phyloP scores from a whole-genome alignment of 768 basidiomycete species.

The Suillus subaureus region DNA sequence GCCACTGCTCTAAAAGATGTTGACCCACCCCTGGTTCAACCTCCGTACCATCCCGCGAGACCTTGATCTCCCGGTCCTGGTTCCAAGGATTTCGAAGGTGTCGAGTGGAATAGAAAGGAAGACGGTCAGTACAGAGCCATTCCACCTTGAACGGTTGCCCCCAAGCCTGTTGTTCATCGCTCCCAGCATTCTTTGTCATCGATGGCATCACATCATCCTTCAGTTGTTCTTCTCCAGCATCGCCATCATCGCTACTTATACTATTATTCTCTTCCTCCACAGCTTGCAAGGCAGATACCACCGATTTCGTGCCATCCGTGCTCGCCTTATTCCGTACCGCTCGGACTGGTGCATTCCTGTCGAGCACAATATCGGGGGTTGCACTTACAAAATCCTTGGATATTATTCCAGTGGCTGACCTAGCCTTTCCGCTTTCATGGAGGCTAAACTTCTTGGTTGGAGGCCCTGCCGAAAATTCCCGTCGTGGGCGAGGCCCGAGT shows the following conservation, averaged over 20 bases:
- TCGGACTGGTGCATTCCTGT: conserved; percentile 41
- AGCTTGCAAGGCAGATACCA: conserved; percentile 17
- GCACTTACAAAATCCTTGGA: background rate
- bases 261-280: conserved; percentile 25
- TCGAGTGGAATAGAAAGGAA: conserved; percentile 77
- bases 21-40: conserved; percentile 79
- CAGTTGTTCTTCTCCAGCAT: conserved; percentile 23
- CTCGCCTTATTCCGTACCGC: conserved; percentile 26
- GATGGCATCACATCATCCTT: conserved; percentile 15
- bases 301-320: conserved; percentile 20
- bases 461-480: conserved; percentile 30
- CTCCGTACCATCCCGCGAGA: conserved; percentile 90
- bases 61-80: conserved; percentile 77
- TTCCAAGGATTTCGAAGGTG: conserved; percentile 95
- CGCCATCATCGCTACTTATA: conserved; percentile 19
- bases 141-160: conserved; percentile 81
- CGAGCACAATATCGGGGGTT: conserved; percentile 39
- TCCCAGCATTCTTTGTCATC: background rate
- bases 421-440: conserved; percentile 22
- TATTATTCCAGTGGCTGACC: conserved; percentile 3
- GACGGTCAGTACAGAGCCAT: conserved; percentile 71
- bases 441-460: conserved; percentile 35
- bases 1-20: conserved; percentile 72
- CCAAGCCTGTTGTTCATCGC: conserved; percentile 47
- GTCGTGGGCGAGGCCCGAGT: conserved; percentile 39